Evolutionary conservation across 2,329 filamentous ascomycete species (phyloP).

Genomic region (Hypoxylon rubiginosum): DNA sequence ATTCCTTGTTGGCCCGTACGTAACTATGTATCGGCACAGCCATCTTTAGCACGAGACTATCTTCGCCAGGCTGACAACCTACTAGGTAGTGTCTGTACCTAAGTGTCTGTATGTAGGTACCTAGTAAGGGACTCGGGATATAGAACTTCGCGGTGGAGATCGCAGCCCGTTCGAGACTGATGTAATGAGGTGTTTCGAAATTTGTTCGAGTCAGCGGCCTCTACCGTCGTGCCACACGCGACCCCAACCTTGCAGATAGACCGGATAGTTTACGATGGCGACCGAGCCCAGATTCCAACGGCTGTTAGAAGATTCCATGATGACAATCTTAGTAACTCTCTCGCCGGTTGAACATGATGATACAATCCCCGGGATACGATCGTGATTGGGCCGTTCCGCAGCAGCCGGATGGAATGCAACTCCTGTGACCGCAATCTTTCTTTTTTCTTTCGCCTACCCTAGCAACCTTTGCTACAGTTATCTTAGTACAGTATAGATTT

Average conservation of each 20-base stretch:
- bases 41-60: slow-evolving; percentile 32
- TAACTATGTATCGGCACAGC: not conserved
- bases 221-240: slow-evolving; percentile 23
- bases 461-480: slow-evolving; percentile 3
- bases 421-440: slow-evolving; percentile 36
- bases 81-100: no score
- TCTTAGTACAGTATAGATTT: slow-evolving; percentile 19
- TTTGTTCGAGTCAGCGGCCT: slow-evolving; percentile 33
- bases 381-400: slow-evolving; percentile 35
- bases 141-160: slow-evolving; percentile 20
- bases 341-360: slow-evolving; percentile 16
- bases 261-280: slow-evolving; percentile 28
- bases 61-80: slow-evolving; percentile 13
- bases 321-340: slow-evolving; percentile 32
- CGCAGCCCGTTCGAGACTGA: slow-evolving; percentile 34
- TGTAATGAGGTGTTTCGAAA: slow-evolving; percentile 38
- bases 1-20: slow-evolving; percentile 16
- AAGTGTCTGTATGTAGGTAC: not conserved
- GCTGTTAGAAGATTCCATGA: slow-evolving; percentile 27
- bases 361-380: slow-evolving; percentile 15
- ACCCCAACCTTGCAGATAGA: slow-evolving; percentile 9
- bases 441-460: slow-evolving; percentile 31
- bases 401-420: slow-evolving; percentile 34
- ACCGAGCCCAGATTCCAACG: slow-evolving; percentile 24
- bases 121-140: not conserved